Evolutionary conservation across 495 filamentous ascomycete species (phyloP).

Genomic region (Symbiotaphrina buchneri): DNA sequence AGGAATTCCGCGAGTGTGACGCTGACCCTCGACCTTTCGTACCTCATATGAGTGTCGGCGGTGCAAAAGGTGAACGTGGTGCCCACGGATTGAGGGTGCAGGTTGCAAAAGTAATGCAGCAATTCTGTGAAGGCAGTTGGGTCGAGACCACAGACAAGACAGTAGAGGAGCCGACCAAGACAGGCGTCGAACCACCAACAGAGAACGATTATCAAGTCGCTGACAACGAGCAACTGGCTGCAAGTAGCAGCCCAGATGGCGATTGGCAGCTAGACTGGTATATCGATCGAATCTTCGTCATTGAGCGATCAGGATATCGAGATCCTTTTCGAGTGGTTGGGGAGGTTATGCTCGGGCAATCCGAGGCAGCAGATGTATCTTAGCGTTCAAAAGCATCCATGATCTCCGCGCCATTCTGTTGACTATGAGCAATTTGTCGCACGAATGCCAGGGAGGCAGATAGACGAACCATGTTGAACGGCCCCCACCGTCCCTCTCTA

Average conservation of each 20-base stretch:
- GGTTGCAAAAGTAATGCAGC: background rate
- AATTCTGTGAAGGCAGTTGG: too few relatives aligned
- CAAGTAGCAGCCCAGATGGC: background rate
- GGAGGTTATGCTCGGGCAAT: background rate
- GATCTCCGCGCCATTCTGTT: too few relatives aligned
- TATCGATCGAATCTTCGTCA: conserved; percentile 5
- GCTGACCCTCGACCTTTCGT: conserved; percentile 4
- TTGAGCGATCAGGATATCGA: conserved; percentile 5
- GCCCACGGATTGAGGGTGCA: conserved; percentile 1
- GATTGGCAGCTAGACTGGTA: conserved; percentile 3
- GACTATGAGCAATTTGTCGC: too few relatives aligned
- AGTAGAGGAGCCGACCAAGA: background rate
- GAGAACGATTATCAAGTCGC: too few relatives aligned
- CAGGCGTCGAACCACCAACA: background rate
- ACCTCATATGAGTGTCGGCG: conserved; percentile 6
- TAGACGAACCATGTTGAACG: too few relatives aligned
- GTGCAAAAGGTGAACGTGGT: conserved; percentile 1
- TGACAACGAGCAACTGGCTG: too few relatives aligned
- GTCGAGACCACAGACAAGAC: background rate
- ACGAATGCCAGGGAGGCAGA: too few relatives aligned
- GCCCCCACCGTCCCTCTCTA: background rate
- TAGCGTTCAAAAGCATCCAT: too few relatives aligned
- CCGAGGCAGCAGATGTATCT: too few relatives aligned
- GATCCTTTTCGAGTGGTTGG: conserved; percentile 5
- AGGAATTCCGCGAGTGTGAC: conserved; percentile 6